A percentile compares a stretch with the other conserved stretches of the same genome.
Conservation (phyloP, 2,329 filamentous ascomycete genomes). For the Aspergillus sp. region DNA sequence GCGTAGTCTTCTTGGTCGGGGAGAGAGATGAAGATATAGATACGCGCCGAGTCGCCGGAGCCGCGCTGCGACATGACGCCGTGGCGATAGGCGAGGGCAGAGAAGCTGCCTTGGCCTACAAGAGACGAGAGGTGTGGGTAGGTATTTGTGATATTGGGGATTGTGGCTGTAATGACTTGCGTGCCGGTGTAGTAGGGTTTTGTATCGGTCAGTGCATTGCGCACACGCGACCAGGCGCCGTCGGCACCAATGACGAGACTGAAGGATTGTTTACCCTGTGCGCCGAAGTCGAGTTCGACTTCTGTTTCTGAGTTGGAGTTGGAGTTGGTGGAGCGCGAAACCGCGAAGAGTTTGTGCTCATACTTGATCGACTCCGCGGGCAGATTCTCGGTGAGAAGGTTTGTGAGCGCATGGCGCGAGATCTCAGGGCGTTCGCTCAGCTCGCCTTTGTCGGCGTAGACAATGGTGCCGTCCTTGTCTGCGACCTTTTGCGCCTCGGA, state of each 20-base stretch:
- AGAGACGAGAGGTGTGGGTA: conserved; percentile 25
- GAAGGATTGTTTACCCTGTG: conserved; percentile 4
- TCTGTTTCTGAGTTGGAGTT: neutral
- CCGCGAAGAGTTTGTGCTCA: conserved; percentile 21
- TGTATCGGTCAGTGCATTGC: conserved; percentile 19
- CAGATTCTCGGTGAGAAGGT: conserved; percentile 15
- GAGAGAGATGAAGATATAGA: conserved; percentile 24
- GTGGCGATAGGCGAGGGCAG: conserved; percentile 24
- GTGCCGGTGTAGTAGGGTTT: conserved; percentile 22
- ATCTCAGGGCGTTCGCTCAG: conserved; percentile 26
- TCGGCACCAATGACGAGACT: conserved; percentile 30
- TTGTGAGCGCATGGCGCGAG: conserved; percentile 21
- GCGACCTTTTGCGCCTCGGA: conserved; percentile 1
- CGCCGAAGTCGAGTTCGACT: conserved; percentile 20
- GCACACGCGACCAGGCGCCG: conserved; percentile 29
- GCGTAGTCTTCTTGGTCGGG: conserved; percentile 4
- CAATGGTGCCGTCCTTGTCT: conserved; percentile 1
- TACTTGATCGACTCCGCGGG: conserved; percentile 20
- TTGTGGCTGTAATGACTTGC: conserved; percentile 15
- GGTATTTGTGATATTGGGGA: conserved; percentile 20
- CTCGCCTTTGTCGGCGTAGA: conserved; percentile 1
- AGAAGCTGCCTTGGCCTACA: conserved; percentile 27
- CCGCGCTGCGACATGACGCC: conserved; percentile 28
- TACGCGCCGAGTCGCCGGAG: conserved; percentile 21
- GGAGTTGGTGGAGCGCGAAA: neutral